Evolutionary conservation across 768 basidiomycete species (phyloP).

Genomic region (Mycena galericulata): DNA sequence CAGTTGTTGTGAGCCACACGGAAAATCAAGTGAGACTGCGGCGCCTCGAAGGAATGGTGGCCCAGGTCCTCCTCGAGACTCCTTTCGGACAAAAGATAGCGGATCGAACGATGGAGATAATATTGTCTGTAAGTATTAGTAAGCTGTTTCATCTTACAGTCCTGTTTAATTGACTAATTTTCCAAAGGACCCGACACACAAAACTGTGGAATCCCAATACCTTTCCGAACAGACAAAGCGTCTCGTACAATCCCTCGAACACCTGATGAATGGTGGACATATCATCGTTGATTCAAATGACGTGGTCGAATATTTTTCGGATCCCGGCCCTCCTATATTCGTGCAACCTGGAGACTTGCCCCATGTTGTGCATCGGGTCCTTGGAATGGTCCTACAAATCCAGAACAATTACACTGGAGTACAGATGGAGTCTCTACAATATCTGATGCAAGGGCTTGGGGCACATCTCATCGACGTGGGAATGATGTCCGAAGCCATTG

Average conservation of each 20-base stretch:
- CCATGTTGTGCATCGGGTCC: neutral
- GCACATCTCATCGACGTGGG: neutral
- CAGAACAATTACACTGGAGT: neutral
- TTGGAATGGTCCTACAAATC: neutral
- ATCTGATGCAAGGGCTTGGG: neutral
- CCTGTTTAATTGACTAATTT: neutral
- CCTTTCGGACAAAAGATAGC: neutral
- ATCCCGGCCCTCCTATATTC: no score
- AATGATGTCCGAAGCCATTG: neutral
- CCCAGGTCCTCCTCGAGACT: neutral
- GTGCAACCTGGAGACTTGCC: no score
- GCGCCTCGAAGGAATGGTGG: neutral
- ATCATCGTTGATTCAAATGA: neutral
- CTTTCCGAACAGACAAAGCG: conserved; percentile 13
- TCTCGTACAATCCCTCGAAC: conserved; percentile 9
- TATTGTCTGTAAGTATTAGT: conserved; percentile 4
- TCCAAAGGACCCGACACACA: conserved; percentile 6
- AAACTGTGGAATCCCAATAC: conserved; percentile 21
- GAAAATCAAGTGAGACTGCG: neutral
- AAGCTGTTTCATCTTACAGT: neutral
- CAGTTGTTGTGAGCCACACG: neutral
- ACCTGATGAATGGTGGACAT: neutral
- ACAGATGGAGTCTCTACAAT: neutral
- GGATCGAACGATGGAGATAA: conserved; percentile 3
- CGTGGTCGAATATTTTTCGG: no score